Evolutionary conservation across 306 rosid genomes (phyloP), one percentile per base, ranked within the genome.

Genomic region (Luffa aegyptiaca): DNA sequence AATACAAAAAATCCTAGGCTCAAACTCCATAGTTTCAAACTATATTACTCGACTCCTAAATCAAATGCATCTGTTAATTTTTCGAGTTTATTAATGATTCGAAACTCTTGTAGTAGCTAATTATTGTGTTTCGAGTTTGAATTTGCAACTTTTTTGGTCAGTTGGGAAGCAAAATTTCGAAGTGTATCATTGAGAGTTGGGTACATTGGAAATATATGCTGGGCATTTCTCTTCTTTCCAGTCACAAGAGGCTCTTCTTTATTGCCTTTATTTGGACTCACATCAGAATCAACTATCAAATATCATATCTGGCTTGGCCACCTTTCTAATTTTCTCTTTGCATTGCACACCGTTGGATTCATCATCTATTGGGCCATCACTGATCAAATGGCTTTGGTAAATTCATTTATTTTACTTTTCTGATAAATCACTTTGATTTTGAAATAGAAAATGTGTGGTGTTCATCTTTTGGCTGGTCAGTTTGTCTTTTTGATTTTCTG

Each of bases 221-320:
- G 88, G 92, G 93, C 97, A 42, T 90, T 92, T 81, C 84, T 92
- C n/a, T 92, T 92, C 85, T 92, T 92, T 76, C 97, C 97, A 0
- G 87, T 92, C 1, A 85, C 92, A 49, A 82, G 92, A 84, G 88
- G 88, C 14, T 92, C 97, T 77, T 88, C 97, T 3, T 75, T 92
- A 76, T 57, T 92, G 79, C 90, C 91, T 35, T 84, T 90, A 1
- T 57, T 90, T 74, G 91, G 94, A 17, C 86, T 90, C 45, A 87
- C 92, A 5, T 88, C 97, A 1, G 94, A 92, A 74, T 90, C 97
- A 2, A 86, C 88, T 81, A 86, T 92, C 79, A 92, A 90, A 62
- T 88, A 92, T 26, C 94, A 92, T 62, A 88, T 86, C 10, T 90
- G 97, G 94, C 91, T 92, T 61, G 97, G 92, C 10, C 93, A 92